These are phyloP conservation scores for Aspergillus taichungensis DNA, from an alignment of 495 filamentous ascomycete genomes.

Conservation along the genomic window DNA sequence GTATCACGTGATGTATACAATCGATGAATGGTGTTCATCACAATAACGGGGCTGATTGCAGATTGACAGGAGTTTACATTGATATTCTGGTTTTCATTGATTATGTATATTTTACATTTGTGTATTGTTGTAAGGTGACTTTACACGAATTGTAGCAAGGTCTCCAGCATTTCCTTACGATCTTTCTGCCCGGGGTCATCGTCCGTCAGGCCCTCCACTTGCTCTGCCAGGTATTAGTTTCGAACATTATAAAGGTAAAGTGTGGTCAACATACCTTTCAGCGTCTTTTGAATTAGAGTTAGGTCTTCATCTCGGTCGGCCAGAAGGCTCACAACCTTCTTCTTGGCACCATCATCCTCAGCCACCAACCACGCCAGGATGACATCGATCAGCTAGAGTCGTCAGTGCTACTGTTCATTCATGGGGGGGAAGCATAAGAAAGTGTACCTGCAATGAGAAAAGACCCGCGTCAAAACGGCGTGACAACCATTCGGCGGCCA, in stretches of 20 bases:
- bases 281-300: slow-evolving; percentile 51
- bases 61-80: slow-evolving; percentile 5
- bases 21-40: background rate
- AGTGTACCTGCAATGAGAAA: slow-evolving; percentile 62
- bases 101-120: slow-evolving; percentile 6
- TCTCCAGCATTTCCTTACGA: slow-evolving; percentile 60
- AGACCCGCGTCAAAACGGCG: slow-evolving; percentile 78
- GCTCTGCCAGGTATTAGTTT: slow-evolving; percentile 35
- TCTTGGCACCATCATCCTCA: slow-evolving; percentile 75
- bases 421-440: background rate
- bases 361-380: slow-evolving; percentile 88
- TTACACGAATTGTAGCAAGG: slow-evolving; percentile 53
- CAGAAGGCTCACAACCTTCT: slow-evolving; percentile 53
- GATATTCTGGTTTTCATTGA: slow-evolving; percentile 1
- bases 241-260: background rate
- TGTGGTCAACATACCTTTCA: slow-evolving; percentile 47
- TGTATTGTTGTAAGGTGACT: background rate
- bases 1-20: background rate
- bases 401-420: slow-evolving; percentile 2
- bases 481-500: slow-evolving; percentile 74
- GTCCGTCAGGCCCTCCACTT: slow-evolving; percentile 53
- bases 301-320: slow-evolving; percentile 61
- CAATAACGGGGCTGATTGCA: background rate
- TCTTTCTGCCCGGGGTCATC: slow-evolving; percentile 50
- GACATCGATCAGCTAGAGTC: slow-evolving; percentile 60